These are phyloP conservation scores for Lachancea waltii DNA, from an alignment of 805 yeast genomes.

Conservation along the genomic window DNA sequence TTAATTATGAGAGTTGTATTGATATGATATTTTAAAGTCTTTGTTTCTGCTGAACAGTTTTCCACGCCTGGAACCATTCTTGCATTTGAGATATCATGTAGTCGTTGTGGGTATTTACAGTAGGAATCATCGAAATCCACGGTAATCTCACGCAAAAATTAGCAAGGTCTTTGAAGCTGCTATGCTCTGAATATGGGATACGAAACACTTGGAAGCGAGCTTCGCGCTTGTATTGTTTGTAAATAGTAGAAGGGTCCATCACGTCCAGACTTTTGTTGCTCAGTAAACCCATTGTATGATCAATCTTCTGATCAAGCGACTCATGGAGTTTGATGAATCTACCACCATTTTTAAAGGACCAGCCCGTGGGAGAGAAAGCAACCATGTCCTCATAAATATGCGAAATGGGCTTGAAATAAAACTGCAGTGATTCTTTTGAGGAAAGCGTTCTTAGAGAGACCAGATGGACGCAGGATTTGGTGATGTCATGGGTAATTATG, in stretches of 20 bases:
- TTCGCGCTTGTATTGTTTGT: slow-evolving; percentile 30
- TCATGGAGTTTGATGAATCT: slow-evolving; percentile 12
- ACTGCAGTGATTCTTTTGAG: slow-evolving; percentile 29
- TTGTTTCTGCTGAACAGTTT: slow-evolving; percentile 5
- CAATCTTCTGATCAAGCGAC: slow-evolving; percentile 14
- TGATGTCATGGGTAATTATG: slow-evolving; percentile 37
- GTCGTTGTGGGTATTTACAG: slow-evolving; percentile 48
- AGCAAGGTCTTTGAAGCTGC: slow-evolving; percentile 75
- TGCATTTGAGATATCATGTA: slow-evolving; percentile 25
- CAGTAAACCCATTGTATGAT: slow-evolving; percentile 14
- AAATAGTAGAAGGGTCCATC: slow-evolving; percentile 18
- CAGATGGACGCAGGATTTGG: slow-evolving; percentile 56
- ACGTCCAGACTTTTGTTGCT: slow-evolving; percentile 10
- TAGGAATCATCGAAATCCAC: slow-evolving; percentile 59
- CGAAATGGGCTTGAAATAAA: slow-evolving; percentile 19
- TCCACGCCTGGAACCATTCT: slow-evolving; percentile 35
- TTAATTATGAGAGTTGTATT: neutral
- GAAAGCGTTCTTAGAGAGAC: slow-evolving; percentile 58
- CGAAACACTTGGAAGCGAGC: slow-evolving; percentile 43
- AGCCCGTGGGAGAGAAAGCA: slow-evolving; percentile 87
- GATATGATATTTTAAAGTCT: neutral
- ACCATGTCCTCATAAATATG: slow-evolving; percentile 36
- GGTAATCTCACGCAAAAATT: slow-evolving; percentile 51
- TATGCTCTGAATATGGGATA: slow-evolving; percentile 92
- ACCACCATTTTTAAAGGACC: slow-evolving; percentile 51